Conservation (phyloP, 2,329 filamentous ascomycete genomes). For the Botrytis cinerea region DNA sequence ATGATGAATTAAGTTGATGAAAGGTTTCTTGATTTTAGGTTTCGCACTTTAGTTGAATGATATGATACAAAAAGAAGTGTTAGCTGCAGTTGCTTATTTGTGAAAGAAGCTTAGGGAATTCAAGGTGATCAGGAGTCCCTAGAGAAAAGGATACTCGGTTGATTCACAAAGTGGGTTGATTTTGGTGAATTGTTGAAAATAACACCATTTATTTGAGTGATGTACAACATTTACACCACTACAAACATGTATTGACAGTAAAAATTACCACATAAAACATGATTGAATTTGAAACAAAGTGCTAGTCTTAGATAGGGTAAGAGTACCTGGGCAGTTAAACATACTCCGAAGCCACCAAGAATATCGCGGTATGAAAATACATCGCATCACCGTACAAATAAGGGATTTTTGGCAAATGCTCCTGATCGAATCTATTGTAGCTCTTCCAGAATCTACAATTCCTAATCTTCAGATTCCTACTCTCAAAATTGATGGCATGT, state of each 20-base stretch:
- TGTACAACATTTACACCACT: too few relatives aligned
- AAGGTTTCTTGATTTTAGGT: background rate
- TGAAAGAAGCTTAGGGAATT: background rate
- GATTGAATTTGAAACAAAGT: background rate
- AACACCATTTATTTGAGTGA: background rate
- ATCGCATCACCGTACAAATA: background rate
- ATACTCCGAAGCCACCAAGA: background rate
- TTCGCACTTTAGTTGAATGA: background rate
- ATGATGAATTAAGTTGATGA: background rate
- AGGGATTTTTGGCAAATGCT: background rate
- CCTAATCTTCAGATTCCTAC: background rate
- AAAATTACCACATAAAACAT: background rate
- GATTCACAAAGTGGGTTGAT: constrained; percentile 5
- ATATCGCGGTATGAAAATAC: background rate
- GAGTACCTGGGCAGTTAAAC: background rate
- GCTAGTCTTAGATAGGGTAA: background rate
- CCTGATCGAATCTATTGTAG: background rate
- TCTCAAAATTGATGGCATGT: background rate
- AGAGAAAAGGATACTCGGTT: background rate
- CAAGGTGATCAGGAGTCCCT: background rate
- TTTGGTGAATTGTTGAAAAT: constrained; percentile 4
- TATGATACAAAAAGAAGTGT: rapidly evolving
- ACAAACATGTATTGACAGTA: background rate
- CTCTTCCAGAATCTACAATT: background rate
- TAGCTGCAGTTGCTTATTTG: background rate